Percentiles rank a stretch among this genome's conserved stretches.
Evolutionary conservation across 1,139 yeast species (phyloP).

Genomic region (Hyphopichia pseudoburtonii): DNA sequence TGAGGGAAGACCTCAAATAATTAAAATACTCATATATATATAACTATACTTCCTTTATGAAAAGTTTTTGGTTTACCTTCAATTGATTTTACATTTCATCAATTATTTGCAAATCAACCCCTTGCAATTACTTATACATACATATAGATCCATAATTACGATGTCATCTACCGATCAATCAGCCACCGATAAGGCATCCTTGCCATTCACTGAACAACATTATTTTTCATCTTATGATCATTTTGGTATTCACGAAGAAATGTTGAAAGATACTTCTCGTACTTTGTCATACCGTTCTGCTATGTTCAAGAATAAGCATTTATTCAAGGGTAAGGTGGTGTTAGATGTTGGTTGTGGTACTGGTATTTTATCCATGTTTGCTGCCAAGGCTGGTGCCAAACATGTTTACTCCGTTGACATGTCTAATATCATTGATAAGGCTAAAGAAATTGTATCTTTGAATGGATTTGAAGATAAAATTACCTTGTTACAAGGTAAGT

Average conservation of each 20-base stretch:
- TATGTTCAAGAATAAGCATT: constrained; percentile 83
- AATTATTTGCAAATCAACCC: too few species aligned
- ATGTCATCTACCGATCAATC: constrained; percentile 13
- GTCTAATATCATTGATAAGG: constrained; percentile 96
- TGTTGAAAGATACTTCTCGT: constrained; percentile 94
- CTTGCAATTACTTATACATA: too few species aligned
- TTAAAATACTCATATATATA: too few species aligned
- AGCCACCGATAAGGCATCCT: constrained; percentile 53
- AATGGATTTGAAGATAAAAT: constrained; percentile 89
- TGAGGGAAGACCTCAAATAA: too few species aligned
- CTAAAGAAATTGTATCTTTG: constrained; percentile 75
- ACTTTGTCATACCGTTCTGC: constrained; percentile 92
- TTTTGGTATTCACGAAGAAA: constrained; percentile 97
- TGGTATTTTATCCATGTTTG: constrained; percentile 96
- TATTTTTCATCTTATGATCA: constrained; percentile 95
- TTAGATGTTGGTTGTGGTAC: constrained; percentile 99
- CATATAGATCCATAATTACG: too few species aligned
- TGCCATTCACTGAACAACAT: constrained; percentile 78
- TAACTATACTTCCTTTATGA: too few species aligned
- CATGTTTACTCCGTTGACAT: constrained; percentile 97
- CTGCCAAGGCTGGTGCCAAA: constrained; percentile 97
- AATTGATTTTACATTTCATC: too few species aligned
- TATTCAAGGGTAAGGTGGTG: constrained; percentile 92
- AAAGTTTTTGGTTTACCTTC: too few species aligned
- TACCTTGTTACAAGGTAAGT: constrained; percentile 86